A percentile compares a stretch with the other conserved stretches of the same genome.
Conservation (phyloP, 164 flowering plant species). For the Saururus chinensis region DNA sequence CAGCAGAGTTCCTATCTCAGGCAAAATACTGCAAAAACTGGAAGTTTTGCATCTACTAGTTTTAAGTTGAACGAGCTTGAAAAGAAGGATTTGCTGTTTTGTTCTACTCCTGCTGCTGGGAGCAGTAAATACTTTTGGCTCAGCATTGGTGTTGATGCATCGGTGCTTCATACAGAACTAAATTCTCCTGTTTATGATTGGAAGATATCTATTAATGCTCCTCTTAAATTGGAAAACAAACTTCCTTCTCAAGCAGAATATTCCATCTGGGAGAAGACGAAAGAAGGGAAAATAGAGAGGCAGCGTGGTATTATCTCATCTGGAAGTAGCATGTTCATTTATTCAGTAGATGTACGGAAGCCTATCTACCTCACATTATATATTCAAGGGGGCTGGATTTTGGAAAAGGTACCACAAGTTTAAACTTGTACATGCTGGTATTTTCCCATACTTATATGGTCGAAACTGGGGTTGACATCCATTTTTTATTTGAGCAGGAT, state of each 20-base stretch:
- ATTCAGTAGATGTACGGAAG: conserved; percentile 73
- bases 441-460: background rate
- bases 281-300: conserved; percentile 57
- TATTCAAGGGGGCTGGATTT: conserved; percentile 84
- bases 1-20: conserved; percentile 42
- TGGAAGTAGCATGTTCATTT: conserved; percentile 51
- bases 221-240: conserved; percentile 79
- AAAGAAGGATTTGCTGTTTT: conserved; percentile 77
- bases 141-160: conserved; percentile 79
- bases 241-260: conserved; percentile 90
- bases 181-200: conserved; percentile 96
- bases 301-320: conserved; percentile 64
- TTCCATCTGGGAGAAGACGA: conserved; percentile 70
- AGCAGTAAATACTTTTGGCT: conserved; percentile 60
- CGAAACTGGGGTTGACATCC: background rate
- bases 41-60: conserved; percentile 18
- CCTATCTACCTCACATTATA: conserved; percentile 61
- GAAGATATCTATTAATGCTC: conserved; percentile 84
- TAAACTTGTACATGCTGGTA: background rate
- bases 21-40: conserved; percentile 38
- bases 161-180: conserved; percentile 77
- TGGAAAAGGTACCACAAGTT: conserved; percentile 62
- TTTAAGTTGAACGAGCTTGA: conserved; percentile 72
- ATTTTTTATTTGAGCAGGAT: conserved; percentile 40
- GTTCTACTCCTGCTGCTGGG: conserved; percentile 33